Conservation (phyloP, 495 filamentous ascomycete genomes). For the Oleoguttula mirabilis region DNA sequence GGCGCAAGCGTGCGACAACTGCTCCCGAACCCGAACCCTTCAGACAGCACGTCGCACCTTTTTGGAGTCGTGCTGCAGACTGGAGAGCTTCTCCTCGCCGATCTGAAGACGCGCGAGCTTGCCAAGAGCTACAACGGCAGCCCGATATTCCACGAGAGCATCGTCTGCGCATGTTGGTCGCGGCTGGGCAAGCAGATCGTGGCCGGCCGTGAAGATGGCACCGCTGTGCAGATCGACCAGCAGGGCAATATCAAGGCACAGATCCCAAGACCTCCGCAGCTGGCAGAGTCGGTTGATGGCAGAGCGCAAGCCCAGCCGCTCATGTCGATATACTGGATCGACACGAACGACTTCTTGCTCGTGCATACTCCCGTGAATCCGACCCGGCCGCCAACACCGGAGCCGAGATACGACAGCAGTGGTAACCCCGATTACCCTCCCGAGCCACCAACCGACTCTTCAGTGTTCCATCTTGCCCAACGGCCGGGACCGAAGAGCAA, state of each 20-base stretch:
- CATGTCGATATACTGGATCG: slow-evolving; percentile 65
- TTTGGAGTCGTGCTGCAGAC: slow-evolving; percentile 69
- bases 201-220: slow-evolving; percentile 74
- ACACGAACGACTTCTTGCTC: slow-evolving; percentile 72
- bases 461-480: slow-evolving; percentile 64
- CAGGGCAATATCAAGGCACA: slow-evolving; percentile 60
- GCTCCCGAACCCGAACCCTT: slow-evolving; percentile 65
- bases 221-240: slow-evolving; percentile 69
- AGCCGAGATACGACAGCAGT: neutral
- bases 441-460: slow-evolving; percentile 34
- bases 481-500: slow-evolving; percentile 39
- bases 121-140: slow-evolving; percentile 47
- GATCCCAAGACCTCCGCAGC: slow-evolving; percentile 62
- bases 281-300: slow-evolving; percentile 23
- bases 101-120: slow-evolving; percentile 55
- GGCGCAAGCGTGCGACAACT: slow-evolving; percentile 61
- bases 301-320: slow-evolving; percentile 1
- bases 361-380: slow-evolving; percentile 53
- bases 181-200: slow-evolving; percentile 83
- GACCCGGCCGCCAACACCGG: neutral
- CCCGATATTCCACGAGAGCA: slow-evolving; percentile 54
- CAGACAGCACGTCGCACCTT: slow-evolving; percentile 39
- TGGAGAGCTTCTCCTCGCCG: slow-evolving; percentile 73
- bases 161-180: slow-evolving; percentile 86
- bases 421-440: slow-evolving; percentile 33